These are phyloP conservation scores for Pseudomassariella vexata DNA, from an alignment of 2,329 filamentous ascomycete genomes.

Conservation along the genomic window DNA sequence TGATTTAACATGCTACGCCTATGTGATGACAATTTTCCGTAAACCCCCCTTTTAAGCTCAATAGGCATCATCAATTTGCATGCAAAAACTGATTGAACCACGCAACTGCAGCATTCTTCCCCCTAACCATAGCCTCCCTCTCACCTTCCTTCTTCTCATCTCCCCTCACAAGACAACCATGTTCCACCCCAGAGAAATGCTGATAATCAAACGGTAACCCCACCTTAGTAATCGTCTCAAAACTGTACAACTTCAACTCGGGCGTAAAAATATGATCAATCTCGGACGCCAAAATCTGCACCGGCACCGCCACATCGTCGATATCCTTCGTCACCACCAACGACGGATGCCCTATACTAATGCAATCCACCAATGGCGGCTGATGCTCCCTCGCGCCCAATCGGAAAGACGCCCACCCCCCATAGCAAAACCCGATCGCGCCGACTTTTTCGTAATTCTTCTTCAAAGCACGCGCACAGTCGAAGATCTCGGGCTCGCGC, in stretches of 20 bases:
- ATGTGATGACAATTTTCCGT: no score
- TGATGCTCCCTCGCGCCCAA: conserved; percentile 26
- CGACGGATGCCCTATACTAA: conserved; percentile 35
- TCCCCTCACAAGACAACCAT: conserved; percentile 39
- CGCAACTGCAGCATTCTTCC: conserved; percentile 38
- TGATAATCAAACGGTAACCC: conserved; percentile 42
- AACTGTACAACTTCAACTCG: conserved; percentile 39
- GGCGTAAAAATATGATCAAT: conserved; percentile 32
- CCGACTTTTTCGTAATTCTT: conserved; percentile 28
- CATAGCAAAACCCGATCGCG: conserved; percentile 39
- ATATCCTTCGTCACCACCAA: conserved; percentile 35
- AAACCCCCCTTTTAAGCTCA: no score
- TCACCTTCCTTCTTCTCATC: conserved; percentile 31
- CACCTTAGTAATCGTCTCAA: conserved; percentile 29
- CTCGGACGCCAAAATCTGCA: conserved; percentile 35
- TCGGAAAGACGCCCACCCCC: conserved; percentile 39
- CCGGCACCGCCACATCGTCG: conserved; percentile 34
- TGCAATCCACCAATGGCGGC: conserved; percentile 33
- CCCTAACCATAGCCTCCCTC: conserved; percentile 37
- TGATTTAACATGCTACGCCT: no score
- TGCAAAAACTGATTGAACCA: conserved; percentile 34
- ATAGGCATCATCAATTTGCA: no score
- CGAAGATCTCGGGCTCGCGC: conserved; percentile 31
- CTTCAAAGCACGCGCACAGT: conserved; percentile 25
- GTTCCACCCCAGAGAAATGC: conserved; percentile 42